Conservation (phyloP, 2,329 filamentous ascomycete species). For the Achaetomium macrosporum region DNA sequence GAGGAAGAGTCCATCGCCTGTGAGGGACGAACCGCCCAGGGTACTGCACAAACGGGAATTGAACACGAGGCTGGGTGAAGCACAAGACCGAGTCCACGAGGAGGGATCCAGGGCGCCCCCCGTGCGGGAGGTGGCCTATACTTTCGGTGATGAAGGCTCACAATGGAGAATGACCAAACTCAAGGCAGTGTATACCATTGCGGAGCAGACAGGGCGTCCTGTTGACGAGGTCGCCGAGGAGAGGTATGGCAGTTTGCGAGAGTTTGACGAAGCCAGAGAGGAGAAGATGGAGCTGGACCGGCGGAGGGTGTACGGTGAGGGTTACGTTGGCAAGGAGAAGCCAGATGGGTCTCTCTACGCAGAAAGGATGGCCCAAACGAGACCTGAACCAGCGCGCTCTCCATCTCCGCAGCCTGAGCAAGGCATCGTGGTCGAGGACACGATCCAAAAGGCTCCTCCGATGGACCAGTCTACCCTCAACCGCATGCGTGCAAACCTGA, state of each 20-base stretch:
- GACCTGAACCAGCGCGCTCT: constrained; percentile 28
- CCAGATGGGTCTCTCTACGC: constrained; percentile 82
- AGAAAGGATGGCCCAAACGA: constrained; percentile 61
- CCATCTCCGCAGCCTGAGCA: constrained; percentile 38
- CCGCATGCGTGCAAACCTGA: constrained; percentile 83
- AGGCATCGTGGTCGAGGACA: constrained; percentile 52
- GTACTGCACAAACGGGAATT: constrained; percentile 75
- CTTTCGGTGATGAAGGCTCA: constrained; percentile 82
- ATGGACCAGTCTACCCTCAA: constrained; percentile 80
- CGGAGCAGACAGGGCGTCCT: constrained; percentile 63
- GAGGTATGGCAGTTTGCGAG: constrained; percentile 70
- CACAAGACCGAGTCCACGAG: constrained; percentile 49
- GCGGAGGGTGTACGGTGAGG: constrained; percentile 73
- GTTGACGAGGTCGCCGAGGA: constrained; percentile 81
- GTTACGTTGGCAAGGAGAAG: constrained; percentile 78
- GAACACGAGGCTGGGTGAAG: constrained; percentile 57
- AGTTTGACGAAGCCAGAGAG: constrained; percentile 89
- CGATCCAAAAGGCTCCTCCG: constrained; percentile 41
- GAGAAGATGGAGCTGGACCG: constrained; percentile 88
- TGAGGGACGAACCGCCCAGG: constrained; percentile 59
- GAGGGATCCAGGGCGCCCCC: too few relatives aligned
- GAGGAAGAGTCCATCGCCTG: constrained; percentile 45
- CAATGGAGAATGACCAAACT: constrained; percentile 97
- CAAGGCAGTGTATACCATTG: constrained; percentile 73
- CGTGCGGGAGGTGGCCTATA: constrained; percentile 66